Evolutionary conservation across 805 yeast species (phyloP).

Genomic region (Schizosaccharomyces japonicus): DNA sequence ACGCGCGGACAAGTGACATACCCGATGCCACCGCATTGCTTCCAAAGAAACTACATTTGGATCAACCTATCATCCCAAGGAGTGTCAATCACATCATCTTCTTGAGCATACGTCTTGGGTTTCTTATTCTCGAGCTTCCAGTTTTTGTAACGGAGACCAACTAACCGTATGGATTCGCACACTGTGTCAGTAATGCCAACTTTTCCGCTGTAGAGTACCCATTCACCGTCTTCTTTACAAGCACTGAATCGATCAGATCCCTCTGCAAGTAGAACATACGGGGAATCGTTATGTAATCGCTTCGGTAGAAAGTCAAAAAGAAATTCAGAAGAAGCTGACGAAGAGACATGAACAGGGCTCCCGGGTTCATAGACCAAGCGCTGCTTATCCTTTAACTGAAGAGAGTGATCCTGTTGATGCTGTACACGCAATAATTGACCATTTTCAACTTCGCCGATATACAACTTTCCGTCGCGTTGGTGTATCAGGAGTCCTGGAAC

Average conservation of each 20-base stretch:
- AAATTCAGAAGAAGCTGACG: neutral
- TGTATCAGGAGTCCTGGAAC: neutral
- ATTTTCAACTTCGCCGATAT: neutral
- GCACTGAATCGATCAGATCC: neutral
- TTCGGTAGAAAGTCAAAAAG: neutral
- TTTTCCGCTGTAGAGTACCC: neutral
- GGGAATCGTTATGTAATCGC: neutral
- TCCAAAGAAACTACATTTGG: neutral
- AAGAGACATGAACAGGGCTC: neutral
- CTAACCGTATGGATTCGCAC: neutral
- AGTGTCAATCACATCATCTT: neutral
- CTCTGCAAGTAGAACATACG: neutral
- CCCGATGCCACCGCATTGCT: too few relatives aligned
- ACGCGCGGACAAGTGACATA: too few relatives aligned
- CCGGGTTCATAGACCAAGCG: neutral
- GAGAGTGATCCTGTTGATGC: neutral
- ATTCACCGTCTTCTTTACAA: neutral
- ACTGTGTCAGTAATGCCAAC: neutral
- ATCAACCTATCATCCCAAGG: neutral
- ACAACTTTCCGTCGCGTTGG: neutral
- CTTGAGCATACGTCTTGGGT: neutral
- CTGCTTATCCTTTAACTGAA: neutral
- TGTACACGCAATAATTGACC: neutral
- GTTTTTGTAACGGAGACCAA: neutral
- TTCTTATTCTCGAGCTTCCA: neutral